Evolutionary conservation across 2,329 filamentous ascomycete genomes (phyloP).

Genomic region (Lanzia echinophila): DNA sequence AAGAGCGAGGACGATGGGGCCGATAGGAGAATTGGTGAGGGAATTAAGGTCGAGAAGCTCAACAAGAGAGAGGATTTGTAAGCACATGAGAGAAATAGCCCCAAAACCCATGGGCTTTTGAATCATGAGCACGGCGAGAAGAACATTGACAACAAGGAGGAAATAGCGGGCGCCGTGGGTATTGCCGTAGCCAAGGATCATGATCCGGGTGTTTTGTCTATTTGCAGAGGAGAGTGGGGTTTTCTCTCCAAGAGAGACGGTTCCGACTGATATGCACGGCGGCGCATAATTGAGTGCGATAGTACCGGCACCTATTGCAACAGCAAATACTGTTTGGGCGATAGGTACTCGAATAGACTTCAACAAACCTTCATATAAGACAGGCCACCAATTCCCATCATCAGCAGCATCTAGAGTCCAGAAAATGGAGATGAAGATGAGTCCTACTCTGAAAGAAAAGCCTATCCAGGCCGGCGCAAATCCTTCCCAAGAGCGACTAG

Average conservation of each 20-base stretch:
- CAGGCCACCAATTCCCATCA: conserved; percentile 71
- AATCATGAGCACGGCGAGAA: conserved; percentile 69
- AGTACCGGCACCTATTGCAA: conserved; percentile 77
- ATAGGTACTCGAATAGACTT: conserved; percentile 71
- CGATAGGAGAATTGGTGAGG: conserved; percentile 64
- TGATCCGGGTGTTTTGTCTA: conserved; percentile 50
- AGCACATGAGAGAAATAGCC: conserved; percentile 72
- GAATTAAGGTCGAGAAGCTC: conserved; percentile 56
- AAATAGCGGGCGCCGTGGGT: conserved; percentile 88
- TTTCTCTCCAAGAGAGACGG: conserved; percentile 24
- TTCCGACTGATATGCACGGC: conserved; percentile 71
- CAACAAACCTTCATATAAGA: conserved; percentile 49
- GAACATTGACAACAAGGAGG: conserved; percentile 71
- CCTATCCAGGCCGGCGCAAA: conserved; percentile 81
- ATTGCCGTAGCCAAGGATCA: conserved; percentile 86
- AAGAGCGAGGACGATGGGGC: conserved; percentile 77
- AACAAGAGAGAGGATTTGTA: conserved; percentile 78
- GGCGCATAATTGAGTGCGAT: conserved; percentile 81
- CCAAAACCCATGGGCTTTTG: conserved; percentile 94
- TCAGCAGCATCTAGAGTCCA: conserved; percentile 89
- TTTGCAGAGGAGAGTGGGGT: conserved; percentile 18
- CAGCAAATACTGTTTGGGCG: conserved; percentile 71
- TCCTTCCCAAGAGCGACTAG: conserved; percentile 83
- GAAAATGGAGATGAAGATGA: conserved; percentile 71
- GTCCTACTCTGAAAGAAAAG: conserved; percentile 66